These are phyloP conservation scores for Bolboschoenoplectus hybrid DNA, from an alignment of 202 grass and related monocot genomes.

Conservation along the genomic window DNA sequence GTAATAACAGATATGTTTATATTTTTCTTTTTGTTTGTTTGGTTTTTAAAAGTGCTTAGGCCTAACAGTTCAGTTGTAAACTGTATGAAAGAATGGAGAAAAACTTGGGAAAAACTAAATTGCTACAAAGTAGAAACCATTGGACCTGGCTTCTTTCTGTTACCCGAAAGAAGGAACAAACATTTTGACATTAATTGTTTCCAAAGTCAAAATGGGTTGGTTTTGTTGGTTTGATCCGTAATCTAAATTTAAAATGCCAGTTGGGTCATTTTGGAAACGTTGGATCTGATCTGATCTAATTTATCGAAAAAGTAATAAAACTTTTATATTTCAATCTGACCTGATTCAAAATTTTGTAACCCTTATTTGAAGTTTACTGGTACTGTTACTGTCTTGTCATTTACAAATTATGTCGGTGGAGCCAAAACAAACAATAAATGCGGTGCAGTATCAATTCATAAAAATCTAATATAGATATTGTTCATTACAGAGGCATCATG, in stretches of 20 bases:
- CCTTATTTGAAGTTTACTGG: background rate
- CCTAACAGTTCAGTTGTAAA: background rate
- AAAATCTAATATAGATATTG: background rate
- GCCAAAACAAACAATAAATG: background rate
- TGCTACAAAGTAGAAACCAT: background rate
- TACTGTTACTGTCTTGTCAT: constrained; percentile 1
- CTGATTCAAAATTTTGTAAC: background rate
- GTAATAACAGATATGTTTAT: background rate
- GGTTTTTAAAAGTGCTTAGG: background rate
- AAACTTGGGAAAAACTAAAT: background rate
- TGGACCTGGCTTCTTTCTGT: background rate
- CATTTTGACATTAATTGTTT: background rate
- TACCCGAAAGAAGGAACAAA: background rate
- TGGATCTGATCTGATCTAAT: background rate
- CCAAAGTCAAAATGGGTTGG: background rate
- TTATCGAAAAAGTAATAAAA: background rate
- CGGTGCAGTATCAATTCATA: background rate
- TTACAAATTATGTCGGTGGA: background rate
- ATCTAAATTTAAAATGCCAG: background rate
- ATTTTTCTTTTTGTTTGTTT: background rate
- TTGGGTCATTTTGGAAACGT: background rate
- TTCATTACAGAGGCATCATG: background rate
- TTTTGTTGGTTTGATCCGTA: background rate
- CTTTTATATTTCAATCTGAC: background rate
- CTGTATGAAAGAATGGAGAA: background rate